A percentile compares a stretch with the other conserved stretches of the same genome.
These are phyloP conservation scores for Ilex paraguariensis DNA, from an alignment of 305 asterid genomes.

Conservation along the genomic window DNA sequence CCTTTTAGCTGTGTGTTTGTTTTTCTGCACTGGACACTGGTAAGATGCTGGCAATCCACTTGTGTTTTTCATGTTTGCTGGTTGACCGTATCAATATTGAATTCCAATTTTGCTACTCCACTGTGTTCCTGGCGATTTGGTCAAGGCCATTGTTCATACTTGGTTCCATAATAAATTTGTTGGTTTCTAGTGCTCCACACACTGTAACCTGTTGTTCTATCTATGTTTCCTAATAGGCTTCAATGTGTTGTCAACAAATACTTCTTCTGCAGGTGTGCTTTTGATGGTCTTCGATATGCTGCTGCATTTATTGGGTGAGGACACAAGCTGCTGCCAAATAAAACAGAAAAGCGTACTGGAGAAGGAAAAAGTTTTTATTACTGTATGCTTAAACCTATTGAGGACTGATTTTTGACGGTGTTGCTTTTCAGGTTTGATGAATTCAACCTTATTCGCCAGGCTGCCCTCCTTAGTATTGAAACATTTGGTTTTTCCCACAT, in stretches of 20 bases:
- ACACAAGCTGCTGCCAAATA: background rate
- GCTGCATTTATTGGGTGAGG: conserved; percentile 93
- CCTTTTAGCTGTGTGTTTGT: conserved; percentile 73
- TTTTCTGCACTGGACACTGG: conserved; percentile 97
- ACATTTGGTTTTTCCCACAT: conserved; percentile 88
- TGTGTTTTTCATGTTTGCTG: too few relatives aligned
- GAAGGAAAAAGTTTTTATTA: too few relatives aligned
- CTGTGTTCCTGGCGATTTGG: background rate
- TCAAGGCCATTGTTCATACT: too few relatives aligned
- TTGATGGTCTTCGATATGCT: conserved; percentile 95
- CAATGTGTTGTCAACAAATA: background rate
- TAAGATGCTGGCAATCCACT: conserved; percentile 20
- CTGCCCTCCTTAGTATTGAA: conserved; percentile 70
- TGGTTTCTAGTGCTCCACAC: too few relatives aligned
- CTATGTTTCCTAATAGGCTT: conserved; percentile 3
- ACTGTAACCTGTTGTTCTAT: too few relatives aligned
- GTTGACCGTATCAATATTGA: conserved; percentile 8
- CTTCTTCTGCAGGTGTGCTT: conserved; percentile 69
- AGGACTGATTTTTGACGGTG: background rate
- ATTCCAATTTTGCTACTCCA: conserved; percentile 5
- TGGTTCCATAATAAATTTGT: too few relatives aligned
- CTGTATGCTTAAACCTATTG: too few relatives aligned
- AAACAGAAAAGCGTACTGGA: too few relatives aligned
- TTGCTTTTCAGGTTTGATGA: conserved; percentile 71
- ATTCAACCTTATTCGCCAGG: conserved; percentile 80